phyloP scores from a whole-genome alignment of 495 filamentous ascomycete genomes.

The Collariella sp. region DNA sequence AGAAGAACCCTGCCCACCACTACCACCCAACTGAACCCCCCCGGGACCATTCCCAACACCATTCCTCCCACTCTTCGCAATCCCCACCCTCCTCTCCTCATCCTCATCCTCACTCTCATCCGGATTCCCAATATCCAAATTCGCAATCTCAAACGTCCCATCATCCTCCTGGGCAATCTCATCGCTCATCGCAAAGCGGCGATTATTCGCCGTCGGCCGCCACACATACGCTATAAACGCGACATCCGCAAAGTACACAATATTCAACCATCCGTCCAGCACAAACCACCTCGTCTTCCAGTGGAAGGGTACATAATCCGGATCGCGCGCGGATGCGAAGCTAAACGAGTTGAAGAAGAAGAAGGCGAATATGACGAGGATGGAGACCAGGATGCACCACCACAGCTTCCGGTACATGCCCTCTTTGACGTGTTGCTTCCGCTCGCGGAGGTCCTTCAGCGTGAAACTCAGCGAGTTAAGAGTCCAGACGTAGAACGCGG shows the following conservation, averaged over 20 bases:
- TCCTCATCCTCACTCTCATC: conserved; percentile 61
- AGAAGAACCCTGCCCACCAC: background rate
- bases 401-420: conserved; percentile 97
- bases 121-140: conserved; percentile 62
- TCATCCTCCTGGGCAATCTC: conserved; percentile 99
- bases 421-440: conserved; percentile 89
- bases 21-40: background rate
- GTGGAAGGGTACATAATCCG: conserved; percentile 86
- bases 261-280: conserved; percentile 92
- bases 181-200: conserved; percentile 97
- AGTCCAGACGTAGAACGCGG: conserved; percentile 98
- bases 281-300: conserved; percentile 98
- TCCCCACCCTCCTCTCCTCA: conserved; percentile 40
- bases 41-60: conserved; percentile 8
- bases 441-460: conserved; percentile 87
- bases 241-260: conserved; percentile 91
- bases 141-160: conserved; percentile 84
- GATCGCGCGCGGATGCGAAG: conserved; percentile 72
- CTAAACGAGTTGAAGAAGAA: conserved; percentile 92
- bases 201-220: conserved; percentile 93
- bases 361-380: conserved; percentile 93
- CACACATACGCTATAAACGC: conserved; percentile 92
- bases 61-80: conserved; percentile 16
- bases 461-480: conserved; percentile 89
- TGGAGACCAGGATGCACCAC: conserved; percentile 91